Evolutionary conservation across 768 basidiomycete genomes (phyloP), one percentile per base, ranked within the genome.

Genomic region (Tricholoma terreum): DNA sequence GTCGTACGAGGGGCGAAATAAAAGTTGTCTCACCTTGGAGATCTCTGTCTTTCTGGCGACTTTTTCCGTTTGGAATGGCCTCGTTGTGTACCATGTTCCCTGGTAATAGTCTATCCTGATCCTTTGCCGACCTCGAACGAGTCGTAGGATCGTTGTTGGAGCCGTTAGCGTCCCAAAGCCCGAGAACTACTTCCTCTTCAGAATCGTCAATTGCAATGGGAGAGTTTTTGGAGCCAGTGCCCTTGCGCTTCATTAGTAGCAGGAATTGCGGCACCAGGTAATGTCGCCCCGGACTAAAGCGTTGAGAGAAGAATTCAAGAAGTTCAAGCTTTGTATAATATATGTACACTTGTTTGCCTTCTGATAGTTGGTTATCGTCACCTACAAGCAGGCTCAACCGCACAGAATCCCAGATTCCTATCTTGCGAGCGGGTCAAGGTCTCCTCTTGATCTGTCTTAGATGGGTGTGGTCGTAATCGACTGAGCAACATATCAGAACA

Each of bases 391-490:
- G 72, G 69, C 67, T 68, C 61, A 86, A 89, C 73, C 84, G 66
- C 63, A 83, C 80, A 76, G 76, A 77, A 57, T 67, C 63, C 57
- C 56, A 65, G 22, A 35, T 58, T 65, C 63, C 56, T 59, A 58
- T 55, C 61, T 86, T 71, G 78, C 84, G 84, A 87, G 85, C 86
- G 85, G 87, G 86, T 81, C 77, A 89, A 89, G 85, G 86, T 88
- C 86, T 86, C 81, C 79, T 80, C 78, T 77, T 56, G 81, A 83
- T 79, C 64, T 84, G 73, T 80, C 75, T 82, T 83, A 78, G 83
- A 81, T 63, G 86, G 76, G 80, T 71, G 83, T 75, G 73, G 79
- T 73, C 73, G 71, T 80, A 80, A 86, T 65, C 68, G 64, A 74
- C 77, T 75, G 63, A 82, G 79, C 80, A 78, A 71, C 83, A 80